These are phyloP conservation scores for Pseudocercospora eumusae DNA, from an alignment of 2,329 filamentous ascomycete genomes.

Conservation along the genomic window DNA sequence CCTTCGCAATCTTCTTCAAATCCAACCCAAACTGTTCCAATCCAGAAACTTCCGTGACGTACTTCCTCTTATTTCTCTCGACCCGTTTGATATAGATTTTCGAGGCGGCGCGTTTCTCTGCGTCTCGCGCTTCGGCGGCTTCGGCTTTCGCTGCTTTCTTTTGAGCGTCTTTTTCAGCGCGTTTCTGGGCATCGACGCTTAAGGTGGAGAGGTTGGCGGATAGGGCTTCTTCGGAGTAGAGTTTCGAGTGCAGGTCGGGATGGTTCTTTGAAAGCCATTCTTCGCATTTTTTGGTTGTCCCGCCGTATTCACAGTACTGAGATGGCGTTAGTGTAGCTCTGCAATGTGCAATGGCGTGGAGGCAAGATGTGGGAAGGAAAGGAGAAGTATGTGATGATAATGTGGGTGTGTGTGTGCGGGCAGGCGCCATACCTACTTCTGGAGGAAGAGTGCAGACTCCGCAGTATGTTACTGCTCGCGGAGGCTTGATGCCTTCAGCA, in stretches of 20 bases:
- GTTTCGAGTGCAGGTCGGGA: slow-evolving; percentile 68
- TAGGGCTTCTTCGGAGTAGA: slow-evolving; percentile 78
- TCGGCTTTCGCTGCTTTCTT: slow-evolving; percentile 97
- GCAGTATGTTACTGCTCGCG: slow-evolving; percentile 63
- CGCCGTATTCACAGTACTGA: slow-evolving; percentile 98
- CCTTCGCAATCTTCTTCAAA: slow-evolving; percentile 77
- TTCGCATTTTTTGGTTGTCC: slow-evolving; percentile 93
- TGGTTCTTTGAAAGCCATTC: slow-evolving; percentile 86
- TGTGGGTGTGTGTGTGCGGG: neutral
- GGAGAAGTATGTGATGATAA: neutral
- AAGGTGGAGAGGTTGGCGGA: slow-evolving; percentile 82
- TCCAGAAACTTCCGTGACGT: slow-evolving; percentile 87
- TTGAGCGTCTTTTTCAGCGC: slow-evolving; percentile 90
- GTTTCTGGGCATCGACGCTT: slow-evolving; percentile 87
- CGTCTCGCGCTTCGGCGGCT: slow-evolving; percentile 78
- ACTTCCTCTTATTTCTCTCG: slow-evolving; percentile 97
- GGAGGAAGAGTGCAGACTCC: slow-evolving; percentile 67
- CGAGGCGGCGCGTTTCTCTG: slow-evolving; percentile 77
- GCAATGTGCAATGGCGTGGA: neutral
- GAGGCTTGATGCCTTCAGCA: slow-evolving; percentile 37
- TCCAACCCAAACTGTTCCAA: slow-evolving; percentile 89
- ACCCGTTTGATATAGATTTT: slow-evolving; percentile 93
- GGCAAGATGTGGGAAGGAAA: neutral
- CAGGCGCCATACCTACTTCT: slow-evolving; percentile 58
- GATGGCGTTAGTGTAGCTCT: slow-evolving; percentile 14